phyloP scores from a whole-genome alignment of 257 asterid species.

The Handroanthus guayacan region DNA sequence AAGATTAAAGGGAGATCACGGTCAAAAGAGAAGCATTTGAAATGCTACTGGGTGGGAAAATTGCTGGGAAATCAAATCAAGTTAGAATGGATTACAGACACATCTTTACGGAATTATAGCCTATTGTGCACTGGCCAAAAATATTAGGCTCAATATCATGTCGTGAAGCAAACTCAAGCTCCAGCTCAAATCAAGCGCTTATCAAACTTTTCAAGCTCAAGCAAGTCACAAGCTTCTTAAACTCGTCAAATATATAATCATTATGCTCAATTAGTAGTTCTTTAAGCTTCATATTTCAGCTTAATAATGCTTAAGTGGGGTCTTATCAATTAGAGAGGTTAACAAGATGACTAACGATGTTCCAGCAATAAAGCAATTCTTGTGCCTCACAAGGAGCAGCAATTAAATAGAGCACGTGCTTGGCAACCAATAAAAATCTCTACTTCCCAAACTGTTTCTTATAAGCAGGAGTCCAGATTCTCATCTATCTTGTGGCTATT shows the following conservation, averaged over 20 bases:
- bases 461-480: background rate
- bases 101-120: background rate
- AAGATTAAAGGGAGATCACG: background rate
- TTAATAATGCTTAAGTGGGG: background rate
- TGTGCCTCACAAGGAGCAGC: background rate
- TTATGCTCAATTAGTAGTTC: background rate
- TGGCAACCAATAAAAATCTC: background rate
- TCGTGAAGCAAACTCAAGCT: no score
- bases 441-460: background rate
- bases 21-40: background rate
- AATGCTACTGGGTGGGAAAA: background rate
- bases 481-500: background rate
- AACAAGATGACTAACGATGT: background rate
- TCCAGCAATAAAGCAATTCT: slow-evolving; percentile 1
- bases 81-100: background rate
- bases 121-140: background rate
- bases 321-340: background rate
- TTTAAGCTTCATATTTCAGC: background rate
- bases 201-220: background rate
- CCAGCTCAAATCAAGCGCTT: background rate
- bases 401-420: background rate
- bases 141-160: no score
- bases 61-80: background rate
- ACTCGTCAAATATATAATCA: background rate
- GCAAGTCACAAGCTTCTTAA: background rate